phyloP scores from a whole-genome alignment of 1,139 yeast genomes.

The Saccharomyces uvarum region DNA sequence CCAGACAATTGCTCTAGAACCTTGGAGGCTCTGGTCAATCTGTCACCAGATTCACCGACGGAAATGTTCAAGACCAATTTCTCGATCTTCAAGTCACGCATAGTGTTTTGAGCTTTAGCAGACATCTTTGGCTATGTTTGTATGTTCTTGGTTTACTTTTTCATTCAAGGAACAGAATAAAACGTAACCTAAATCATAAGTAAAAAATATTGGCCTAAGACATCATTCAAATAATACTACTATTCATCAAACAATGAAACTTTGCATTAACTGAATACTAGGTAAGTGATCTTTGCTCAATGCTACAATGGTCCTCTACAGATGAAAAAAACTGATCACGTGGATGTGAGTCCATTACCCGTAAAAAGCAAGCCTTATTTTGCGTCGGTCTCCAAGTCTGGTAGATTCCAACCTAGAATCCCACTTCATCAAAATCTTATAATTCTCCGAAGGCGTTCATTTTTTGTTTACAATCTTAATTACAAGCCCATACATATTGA shows the following conservation, averaged over 20 bases:
- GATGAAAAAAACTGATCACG: not conserved
- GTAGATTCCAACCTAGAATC: too few relatives aligned
- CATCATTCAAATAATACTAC: too few relatives aligned
- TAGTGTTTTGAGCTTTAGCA: slow-evolving; percentile 55
- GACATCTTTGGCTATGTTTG: slow-evolving; percentile 28
- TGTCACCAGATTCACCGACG: slow-evolving; percentile 99
- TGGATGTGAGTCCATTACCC: not conserved
- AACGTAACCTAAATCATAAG: not conserved
- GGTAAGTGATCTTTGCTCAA: not conserved
- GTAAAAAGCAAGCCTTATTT: not conserved
- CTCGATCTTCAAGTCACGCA: slow-evolving; percentile 99
- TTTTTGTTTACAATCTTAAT: too few relatives aligned
- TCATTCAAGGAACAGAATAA: not conserved
- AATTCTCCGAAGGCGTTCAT: too few relatives aligned
- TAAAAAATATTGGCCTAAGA: too few relatives aligned
- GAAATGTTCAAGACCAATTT: slow-evolving; percentile 99
- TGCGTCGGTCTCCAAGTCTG: not conserved
- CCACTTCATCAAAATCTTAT: too few relatives aligned
- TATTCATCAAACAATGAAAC: not conserved
- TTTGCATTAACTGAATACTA: not conserved
- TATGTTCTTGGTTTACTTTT: slow-evolving; percentile 5
- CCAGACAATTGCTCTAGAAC: slow-evolving; percentile 99
- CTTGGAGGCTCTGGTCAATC: slow-evolving; percentile 99
- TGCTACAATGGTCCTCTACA: not conserved
- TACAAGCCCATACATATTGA: not conserved